Evolutionary conservation across 208 protist species (phyloP).

Genomic region (Wallacemonas collosoma): DNA sequence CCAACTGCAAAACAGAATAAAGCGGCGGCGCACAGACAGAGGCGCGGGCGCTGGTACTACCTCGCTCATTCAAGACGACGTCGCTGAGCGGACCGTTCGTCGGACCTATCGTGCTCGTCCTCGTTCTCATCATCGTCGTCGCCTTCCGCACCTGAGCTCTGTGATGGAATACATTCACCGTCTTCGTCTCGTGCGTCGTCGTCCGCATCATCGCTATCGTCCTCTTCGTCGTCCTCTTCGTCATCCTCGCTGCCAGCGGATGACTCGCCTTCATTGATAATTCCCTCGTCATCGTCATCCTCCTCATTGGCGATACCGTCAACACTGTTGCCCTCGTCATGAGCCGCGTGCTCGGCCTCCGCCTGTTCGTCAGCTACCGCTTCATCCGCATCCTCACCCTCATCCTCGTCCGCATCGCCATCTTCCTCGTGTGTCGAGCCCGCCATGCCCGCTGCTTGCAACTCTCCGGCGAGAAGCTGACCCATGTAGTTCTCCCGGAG

Average conservation of each 20-base stretch:
- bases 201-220: constrained; percentile 7
- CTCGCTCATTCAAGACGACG: constrained; percentile 5
- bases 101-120: constrained; percentile 5
- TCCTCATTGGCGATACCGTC: constrained; percentile 11
- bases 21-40: background rate
- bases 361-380: constrained; percentile 10
- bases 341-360: background rate
- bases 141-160: background rate
- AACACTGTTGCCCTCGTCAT: background rate
- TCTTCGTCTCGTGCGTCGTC: background rate
- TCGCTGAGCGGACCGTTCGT: background rate
- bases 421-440: constrained; percentile 11
- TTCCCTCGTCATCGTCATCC: constrained; percentile 20
- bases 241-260: constrained; percentile 7
- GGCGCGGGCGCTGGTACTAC: background rate
- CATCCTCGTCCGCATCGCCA: constrained; percentile 26
- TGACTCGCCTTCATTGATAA: background rate
- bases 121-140: constrained; percentile 26
- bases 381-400: constrained; percentile 21
- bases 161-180: background rate
- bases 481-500: constrained; percentile 53
- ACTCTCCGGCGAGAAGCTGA: constrained; percentile 41
- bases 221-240: constrained; percentile 10
- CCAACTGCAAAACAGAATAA: too few species aligned
- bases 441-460: constrained; percentile 23